These are phyloP conservation scores for Leccinum imitatum DNA, from an alignment of 768 basidiomycete genomes.

Conservation along the genomic window DNA sequence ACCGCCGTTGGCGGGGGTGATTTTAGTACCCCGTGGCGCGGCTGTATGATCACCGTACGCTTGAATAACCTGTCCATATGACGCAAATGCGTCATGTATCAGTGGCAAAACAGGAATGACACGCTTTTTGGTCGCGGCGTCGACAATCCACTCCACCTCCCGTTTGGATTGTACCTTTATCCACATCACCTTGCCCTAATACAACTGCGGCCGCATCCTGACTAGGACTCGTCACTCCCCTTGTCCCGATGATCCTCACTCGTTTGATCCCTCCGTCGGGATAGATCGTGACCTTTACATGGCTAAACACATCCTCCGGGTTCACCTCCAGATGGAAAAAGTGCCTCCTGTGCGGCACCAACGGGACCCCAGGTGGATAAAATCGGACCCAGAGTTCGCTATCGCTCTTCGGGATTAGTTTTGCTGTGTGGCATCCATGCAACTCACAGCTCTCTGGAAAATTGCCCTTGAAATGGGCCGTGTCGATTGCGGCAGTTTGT, in stretches of 20 bases:
- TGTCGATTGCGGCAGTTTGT: too few species aligned
- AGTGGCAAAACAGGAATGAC: conserved; percentile 62
- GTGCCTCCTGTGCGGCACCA: conserved; percentile 89
- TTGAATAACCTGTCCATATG: conserved; percentile 91
- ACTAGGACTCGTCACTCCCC: conserved; percentile 32
- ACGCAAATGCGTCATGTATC: conserved; percentile 81
- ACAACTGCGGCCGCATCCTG: conserved; percentile 9
- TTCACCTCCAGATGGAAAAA: conserved; percentile 80
- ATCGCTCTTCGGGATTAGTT: conserved; percentile 36
- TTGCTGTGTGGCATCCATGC: too few species aligned
- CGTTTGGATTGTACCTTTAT: conserved; percentile 8
- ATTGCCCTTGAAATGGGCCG: too few species aligned
- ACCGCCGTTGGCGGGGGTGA: conserved; percentile 84
- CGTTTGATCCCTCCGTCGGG: conserved; percentile 97
- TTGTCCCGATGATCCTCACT: conserved; percentile 75
- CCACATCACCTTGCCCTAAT: conserved; percentile 4
- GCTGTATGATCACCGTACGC: conserved; percentile 69
- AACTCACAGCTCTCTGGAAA: too few species aligned
- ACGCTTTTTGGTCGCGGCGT: conserved; percentile 17
- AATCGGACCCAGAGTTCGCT: conserved; percentile 63
- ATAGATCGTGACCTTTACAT: conserved; percentile 84
- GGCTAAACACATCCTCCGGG: conserved; percentile 61
- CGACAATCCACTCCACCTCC: background rate
- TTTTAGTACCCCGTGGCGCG: conserved; percentile 64
- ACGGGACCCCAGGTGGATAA: conserved; percentile 63